Evolutionary conservation across 148 eudicot species (phyloP).

Genomic region (Nepenthes gracilis): DNA sequence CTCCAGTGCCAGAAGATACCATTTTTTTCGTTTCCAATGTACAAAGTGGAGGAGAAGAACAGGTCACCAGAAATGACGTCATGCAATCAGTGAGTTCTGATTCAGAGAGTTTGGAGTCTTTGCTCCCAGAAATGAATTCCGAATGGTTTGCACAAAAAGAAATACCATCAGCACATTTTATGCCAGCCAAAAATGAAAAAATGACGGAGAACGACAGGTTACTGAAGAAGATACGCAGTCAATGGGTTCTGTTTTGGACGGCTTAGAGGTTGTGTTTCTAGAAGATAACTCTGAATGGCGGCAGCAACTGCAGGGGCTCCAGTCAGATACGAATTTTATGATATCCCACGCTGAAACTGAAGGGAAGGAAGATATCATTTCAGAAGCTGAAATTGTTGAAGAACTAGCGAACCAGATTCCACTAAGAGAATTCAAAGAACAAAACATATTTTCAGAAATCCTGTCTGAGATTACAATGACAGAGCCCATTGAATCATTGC

Average conservation of each 20-base stretch:
- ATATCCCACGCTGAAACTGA: not conserved
- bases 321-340: not conserved
- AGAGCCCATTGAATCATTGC: too few relatives aligned
- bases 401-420: not conserved
- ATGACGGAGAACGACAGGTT: not conserved
- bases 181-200: not conserved
- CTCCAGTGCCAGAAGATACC: slow-evolving; percentile 13
- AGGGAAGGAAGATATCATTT: not conserved
- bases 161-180: slow-evolving; percentile 8
- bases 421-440: not conserved
- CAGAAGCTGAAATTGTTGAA: not conserved
- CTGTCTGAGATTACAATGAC: not conserved
- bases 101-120: slow-evolving; percentile 9
- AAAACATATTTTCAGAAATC: not conserved
- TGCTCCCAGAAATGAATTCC: slow-evolving; percentile 8
- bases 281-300: not conserved
- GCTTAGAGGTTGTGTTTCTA: not conserved
- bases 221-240: not conserved
- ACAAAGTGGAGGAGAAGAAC: not conserved
- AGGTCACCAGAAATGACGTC: slow-evolving; percentile 1
- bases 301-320: not conserved
- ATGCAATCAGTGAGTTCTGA: slow-evolving; percentile 5
- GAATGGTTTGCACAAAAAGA: slow-evolving; percentile 3
- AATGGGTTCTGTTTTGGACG: not conserved
- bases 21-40: not conserved